Base-by-base conservation (phyloP, 2,329 filamentous ascomycete genomes). In the Diaporthe sp. region DNA sequence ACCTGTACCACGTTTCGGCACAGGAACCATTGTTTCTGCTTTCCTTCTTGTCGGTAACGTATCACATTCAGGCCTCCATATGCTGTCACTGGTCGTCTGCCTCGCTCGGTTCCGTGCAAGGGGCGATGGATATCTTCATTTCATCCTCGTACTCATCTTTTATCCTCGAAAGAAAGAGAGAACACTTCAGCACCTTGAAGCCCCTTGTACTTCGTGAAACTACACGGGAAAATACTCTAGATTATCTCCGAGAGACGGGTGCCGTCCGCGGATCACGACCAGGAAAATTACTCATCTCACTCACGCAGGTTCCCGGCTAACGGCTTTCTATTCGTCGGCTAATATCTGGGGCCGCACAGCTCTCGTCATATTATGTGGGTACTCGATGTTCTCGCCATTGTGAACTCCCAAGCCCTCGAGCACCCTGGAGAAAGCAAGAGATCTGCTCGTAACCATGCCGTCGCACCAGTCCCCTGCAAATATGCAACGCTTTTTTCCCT, bases 1-100 rank as follows among this genome's bases (percentile, higher is more conserved):
- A 53, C 25, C 34, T 39, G 31, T 70, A 70, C 65, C 65, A 70
- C n/a, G 65, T 55, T 55, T 70, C 65, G 65, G 34, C n/a, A 55
- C 15, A 28, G 4, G 9, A 39, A 12, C 65, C 49, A 53, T 22
- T 39, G 65, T 39, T 39, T 55, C 47, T 42, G 31, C 31, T 34
- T 51, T 22, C 10, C 7, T 55, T 28, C 34, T 53, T 22, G 15
- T 42, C 65, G 49, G 49, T 70, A 42, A 70, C 47, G 34, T 70
- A 53, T 70, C 65, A 55, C 42, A 70, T 70, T 15, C n/a, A 39
- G 65, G 22, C 13, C 9, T 15, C 34, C n/a, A 42, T 44, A 9
- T 37, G 13, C n/a, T 17, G 49, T 39, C 13, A 22, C 47, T 53
- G 28, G 65, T 28, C 42, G 34, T 25, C n/a, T 70, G 15, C 9